Evolutionary conservation across 768 basidiomycete genomes (phyloP), one percentile per base, ranked within the genome.

Genomic region (Amanita molliuscula): DNA sequence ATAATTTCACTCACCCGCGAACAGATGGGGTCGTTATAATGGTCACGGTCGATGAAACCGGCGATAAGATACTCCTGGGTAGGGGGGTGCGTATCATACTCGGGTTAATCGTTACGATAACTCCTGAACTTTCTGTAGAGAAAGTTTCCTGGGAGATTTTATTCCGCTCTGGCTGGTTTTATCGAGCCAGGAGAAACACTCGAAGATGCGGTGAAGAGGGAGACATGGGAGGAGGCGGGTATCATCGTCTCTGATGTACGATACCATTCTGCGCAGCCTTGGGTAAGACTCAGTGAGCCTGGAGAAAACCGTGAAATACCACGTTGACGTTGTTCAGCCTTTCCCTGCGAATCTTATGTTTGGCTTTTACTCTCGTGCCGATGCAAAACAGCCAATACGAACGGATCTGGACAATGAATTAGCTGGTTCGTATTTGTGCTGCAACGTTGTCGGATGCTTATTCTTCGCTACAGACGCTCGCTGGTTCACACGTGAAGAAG

Each of bases 221-320:
- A 98, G 65, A 84, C 95, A 64, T 90, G 90, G 82, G 95, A 99
- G 64, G 95, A 98, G 64, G 88, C 90, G 2, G 95, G 95, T 3
- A 76, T 98, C n/a, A 77, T 74, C 42, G 88, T 90, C 20, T 84
- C 83, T 70, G 75, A 90, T 55, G 76, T 93, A 21, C 74, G 73
- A 55, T 97, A 95, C 61, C 89, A 93, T 64, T 88, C 86, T 50
- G 78, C 73, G 29, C 88, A 91, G 57, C 90, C 90, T 48, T 93
- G 89, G 89, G 89, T 86, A 56, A 54, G 76, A 54, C 28, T 34
- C 28, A 49, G 48, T 38, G 29, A 48, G 4, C n/a, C 13, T 20
- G 34, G 23, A 31, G 20, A 26, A 2, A 36, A 21, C 11, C 31
- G 13, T 29, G 29, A 11, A 45, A 18, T 15, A n/a, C 35, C 23